Conservation (phyloP, 1,284 basidiomycete genomes). For the Fomes fomentarius region DNA sequence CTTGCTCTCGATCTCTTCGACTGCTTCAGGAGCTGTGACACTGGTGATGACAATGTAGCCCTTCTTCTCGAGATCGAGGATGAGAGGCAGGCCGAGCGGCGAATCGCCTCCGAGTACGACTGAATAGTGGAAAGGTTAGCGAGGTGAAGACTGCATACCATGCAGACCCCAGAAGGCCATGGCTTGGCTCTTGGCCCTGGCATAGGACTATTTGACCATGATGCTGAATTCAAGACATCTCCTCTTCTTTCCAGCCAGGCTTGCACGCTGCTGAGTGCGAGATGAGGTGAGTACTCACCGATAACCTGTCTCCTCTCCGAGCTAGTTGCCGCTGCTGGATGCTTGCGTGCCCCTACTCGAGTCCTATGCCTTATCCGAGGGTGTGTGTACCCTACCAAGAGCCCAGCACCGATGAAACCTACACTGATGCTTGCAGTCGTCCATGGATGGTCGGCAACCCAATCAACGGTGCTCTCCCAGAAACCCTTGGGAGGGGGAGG, state of each 20-base stretch:
- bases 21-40: slow-evolving; percentile 66
- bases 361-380: slow-evolving; percentile 23
- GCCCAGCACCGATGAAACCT: slow-evolving; percentile 58
- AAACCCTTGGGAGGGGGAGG: slow-evolving; percentile 50
- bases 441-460: slow-evolving; percentile 62
- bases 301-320: slow-evolving; percentile 68
- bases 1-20: slow-evolving; percentile 61
- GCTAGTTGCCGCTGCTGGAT: slow-evolving; percentile 36
- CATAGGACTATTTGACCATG: no score
- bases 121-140: slow-evolving; percentile 29
- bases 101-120: slow-evolving; percentile 82
- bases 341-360: slow-evolving; percentile 33
- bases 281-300: slow-evolving; percentile 42
- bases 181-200: background rate
- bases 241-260: background rate
- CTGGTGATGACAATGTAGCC: slow-evolving; percentile 83
- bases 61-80: slow-evolving; percentile 70
- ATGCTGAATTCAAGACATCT: no score
- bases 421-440: slow-evolving; percentile 53
- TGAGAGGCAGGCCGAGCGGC: slow-evolving; percentile 68
- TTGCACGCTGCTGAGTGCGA: background rate
- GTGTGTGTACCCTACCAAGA: slow-evolving; percentile 58
- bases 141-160: background rate
- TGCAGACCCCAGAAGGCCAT: background rate
- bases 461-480: slow-evolving; percentile 50